Evolutionary conservation across 1,139 yeast species (phyloP).

Genomic region (Groenewaldozyma auringiensis): DNA sequence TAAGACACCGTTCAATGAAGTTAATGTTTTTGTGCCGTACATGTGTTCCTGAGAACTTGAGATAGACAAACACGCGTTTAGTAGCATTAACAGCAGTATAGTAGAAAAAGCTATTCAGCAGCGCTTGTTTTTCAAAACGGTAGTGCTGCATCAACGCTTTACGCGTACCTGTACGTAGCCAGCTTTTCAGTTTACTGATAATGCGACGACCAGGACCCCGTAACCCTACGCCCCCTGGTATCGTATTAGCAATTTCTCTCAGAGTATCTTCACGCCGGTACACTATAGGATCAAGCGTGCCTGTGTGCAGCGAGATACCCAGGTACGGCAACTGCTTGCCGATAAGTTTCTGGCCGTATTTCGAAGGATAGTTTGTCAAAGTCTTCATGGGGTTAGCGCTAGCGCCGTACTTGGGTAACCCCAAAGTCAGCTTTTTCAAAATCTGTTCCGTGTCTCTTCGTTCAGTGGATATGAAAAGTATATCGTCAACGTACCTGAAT

Average conservation of each 20-base stretch:
- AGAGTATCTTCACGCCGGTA: neutral
- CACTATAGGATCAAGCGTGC: constrained; percentile 12
- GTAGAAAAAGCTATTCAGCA: neutral
- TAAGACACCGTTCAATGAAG: neutral
- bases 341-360: neutral
- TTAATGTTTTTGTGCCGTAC: neutral
- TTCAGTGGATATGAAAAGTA: constrained; percentile 53
- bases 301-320: constrained; percentile 11
- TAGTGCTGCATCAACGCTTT: neutral
- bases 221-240: neutral
- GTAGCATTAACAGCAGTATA: neutral
- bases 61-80: neutral
- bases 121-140: neutral
- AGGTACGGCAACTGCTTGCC: constrained; percentile 11
- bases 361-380: constrained; percentile 25
- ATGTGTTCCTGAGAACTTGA: neutral
- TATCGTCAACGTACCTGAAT: constrained; percentile 78
- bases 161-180: neutral
- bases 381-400: constrained; percentile 53
- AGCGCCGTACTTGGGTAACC: constrained; percentile 53
- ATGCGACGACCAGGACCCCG: neutral
- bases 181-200: neutral
- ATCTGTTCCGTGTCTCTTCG: constrained; percentile 23
- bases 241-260: neutral
- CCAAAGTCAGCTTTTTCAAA: constrained; percentile 27